Evolutionary conservation across 1,284 basidiomycete genomes (phyloP).

Genomic region (Meripilus lineatus): DNA sequence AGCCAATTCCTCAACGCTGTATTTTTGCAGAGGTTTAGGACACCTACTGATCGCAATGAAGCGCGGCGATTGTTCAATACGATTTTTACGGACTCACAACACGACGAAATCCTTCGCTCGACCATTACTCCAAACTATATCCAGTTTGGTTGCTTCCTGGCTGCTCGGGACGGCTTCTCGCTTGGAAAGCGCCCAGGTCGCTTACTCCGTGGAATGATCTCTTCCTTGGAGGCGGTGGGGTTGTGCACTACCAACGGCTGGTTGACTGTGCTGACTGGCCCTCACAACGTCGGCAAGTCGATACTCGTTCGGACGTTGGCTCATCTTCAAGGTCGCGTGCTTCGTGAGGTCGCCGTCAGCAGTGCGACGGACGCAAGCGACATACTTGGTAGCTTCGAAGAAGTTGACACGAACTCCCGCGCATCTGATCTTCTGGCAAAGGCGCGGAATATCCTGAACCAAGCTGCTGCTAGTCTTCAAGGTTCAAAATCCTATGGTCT

Average conservation of each 20-base stretch:
- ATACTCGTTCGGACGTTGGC: conserved; percentile 72
- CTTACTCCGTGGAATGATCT: conserved; percentile 62
- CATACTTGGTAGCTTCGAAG: conserved; percentile 95
- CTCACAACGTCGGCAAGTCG: conserved; percentile 78
- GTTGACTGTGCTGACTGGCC: conserved; percentile 87
- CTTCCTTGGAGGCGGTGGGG: conserved; percentile 72
- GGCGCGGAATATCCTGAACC: conserved; percentile 36
- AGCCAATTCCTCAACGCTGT: conserved; percentile 62
- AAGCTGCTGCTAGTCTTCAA: conserved; percentile 31
- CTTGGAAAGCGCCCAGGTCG: conserved; percentile 38
- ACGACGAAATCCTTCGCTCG: conserved; percentile 39
- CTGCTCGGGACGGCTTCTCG: conserved; percentile 41
- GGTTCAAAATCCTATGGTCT: conserved; percentile 27
- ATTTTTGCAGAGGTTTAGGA: conserved; percentile 89
- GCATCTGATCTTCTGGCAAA: conserved; percentile 36
- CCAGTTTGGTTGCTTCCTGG: conserved; percentile 69
- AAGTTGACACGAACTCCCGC: conserved; percentile 56
- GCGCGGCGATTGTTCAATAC: conserved; percentile 62
- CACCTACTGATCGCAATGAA: conserved; percentile 53
- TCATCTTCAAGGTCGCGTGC: conserved; percentile 57
- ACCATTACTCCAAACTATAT: conserved; percentile 49
- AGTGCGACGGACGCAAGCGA: conserved; percentile 92
- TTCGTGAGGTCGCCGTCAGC: conserved; percentile 81
- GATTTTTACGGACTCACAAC: conserved; percentile 44
- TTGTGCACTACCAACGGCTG: conserved; percentile 77